phyloP scores from a whole-genome alignment of 2,329 filamentous ascomycete species.

The Plenodomus biglobosus region DNA sequence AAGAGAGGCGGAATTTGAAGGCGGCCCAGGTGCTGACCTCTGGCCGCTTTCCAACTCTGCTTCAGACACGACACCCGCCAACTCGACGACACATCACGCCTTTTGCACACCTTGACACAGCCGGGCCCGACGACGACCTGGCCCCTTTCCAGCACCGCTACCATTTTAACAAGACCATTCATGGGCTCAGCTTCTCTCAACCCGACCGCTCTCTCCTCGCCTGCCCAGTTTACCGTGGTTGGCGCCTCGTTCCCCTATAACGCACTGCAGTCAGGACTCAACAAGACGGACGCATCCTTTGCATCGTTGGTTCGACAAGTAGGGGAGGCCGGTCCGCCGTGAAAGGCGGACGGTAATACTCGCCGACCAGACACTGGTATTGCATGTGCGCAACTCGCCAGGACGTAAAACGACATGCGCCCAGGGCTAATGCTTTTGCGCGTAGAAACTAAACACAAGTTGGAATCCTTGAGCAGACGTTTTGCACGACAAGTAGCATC shows the following conservation, averaged over 20 bases:
- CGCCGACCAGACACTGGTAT: conserved; percentile 18
- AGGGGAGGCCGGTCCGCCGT: conserved; percentile 55
- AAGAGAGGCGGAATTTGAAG: conserved; percentile 24
- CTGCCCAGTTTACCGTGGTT: conserved; percentile 38
- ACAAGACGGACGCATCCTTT: conserved; percentile 50
- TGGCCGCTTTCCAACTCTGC: conserved; percentile 5
- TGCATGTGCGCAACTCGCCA: conserved; percentile 27
- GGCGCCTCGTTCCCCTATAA: conserved; percentile 38
- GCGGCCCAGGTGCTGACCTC: conserved; percentile 9
- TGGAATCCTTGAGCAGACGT: too few relatives aligned
- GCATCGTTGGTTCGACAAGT: conserved; percentile 51
- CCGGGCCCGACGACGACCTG: conserved; percentile 35
- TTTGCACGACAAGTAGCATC: background rate
- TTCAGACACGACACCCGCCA: conserved; percentile 20
- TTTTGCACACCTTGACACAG: conserved; percentile 11
- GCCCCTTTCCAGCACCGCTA: conserved; percentile 24
- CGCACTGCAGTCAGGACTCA: conserved; percentile 42
- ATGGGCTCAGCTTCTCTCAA: conserved; percentile 49
- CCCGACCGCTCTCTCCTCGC: conserved; percentile 34
- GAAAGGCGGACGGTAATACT: conserved; percentile 56
- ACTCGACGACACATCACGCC: conserved; percentile 11
- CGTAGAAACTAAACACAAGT: too few relatives aligned
- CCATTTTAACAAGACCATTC: conserved; percentile 40
- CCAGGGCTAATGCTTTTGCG: too few relatives aligned
- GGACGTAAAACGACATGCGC: background rate